These are phyloP conservation scores for Globisporangium echinulatum DNA, from an alignment of 352 stramenopile genomes.

Conservation along the genomic window DNA sequence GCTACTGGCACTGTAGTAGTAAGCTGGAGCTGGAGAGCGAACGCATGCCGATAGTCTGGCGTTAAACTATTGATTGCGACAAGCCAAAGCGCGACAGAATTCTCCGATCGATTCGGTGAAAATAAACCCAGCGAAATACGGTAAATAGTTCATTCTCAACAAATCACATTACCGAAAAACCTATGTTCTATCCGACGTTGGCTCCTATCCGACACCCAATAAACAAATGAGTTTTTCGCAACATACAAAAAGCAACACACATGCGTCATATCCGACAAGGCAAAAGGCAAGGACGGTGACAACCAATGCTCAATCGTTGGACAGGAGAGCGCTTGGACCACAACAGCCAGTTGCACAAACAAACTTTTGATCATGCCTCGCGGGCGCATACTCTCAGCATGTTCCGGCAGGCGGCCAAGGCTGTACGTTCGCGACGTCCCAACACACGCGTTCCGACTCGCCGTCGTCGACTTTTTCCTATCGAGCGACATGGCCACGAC, in stretches of 20 bases:
- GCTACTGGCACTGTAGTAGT: too few relatives aligned
- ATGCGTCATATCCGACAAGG: too few relatives aligned
- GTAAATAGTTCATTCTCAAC: too few relatives aligned
- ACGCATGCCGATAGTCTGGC: too few relatives aligned
- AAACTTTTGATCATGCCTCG: background rate
- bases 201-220: background rate
- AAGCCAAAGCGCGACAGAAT: too few relatives aligned
- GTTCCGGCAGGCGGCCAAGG: background rate
- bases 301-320: background rate
- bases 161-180: constrained; percentile 1
- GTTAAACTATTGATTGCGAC: too few relatives aligned
- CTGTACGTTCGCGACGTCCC: background rate
- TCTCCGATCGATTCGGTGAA: too few relatives aligned
- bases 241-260: too few relatives aligned
- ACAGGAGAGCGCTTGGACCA: too few relatives aligned
- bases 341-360: too few relatives aligned
- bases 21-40: too few relatives aligned
- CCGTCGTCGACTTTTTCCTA: background rate
- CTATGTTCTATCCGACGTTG: constrained; percentile 1
- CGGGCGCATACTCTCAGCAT: background rate
- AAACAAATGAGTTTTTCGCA: background rate
- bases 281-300: background rate
- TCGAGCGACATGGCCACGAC: background rate
- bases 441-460: constrained; percentile 1
- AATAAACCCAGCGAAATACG: too few relatives aligned